Evolutionary conservation across 1,284 basidiomycete species (phyloP).

Genomic region (Marasmius tenuissimus): DNA sequence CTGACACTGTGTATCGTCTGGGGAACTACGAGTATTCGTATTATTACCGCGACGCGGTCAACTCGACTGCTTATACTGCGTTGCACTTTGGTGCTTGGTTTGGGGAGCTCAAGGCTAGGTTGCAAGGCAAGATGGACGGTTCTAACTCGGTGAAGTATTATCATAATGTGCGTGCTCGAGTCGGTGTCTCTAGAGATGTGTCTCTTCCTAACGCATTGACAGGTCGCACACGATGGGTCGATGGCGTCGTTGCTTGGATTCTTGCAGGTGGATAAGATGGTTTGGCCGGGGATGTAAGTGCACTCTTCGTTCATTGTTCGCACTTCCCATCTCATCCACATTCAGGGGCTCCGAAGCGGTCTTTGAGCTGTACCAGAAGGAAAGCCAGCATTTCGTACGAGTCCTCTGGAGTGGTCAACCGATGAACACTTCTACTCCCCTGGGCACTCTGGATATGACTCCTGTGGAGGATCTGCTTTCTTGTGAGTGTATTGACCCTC

Average conservation of each 20-base stretch:
- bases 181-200: neutral
- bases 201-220: neutral
- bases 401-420: conserved; percentile 49
- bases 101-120: conserved; percentile 38
- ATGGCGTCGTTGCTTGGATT: conserved; percentile 44
- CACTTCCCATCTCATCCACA: neutral
- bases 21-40: conserved; percentile 52
- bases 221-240: conserved; percentile 48
- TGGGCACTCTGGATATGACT: conserved; percentile 44
- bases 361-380: conserved; percentile 40
- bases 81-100: conserved; percentile 43
- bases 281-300: conserved; percentile 49
- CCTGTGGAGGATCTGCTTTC: conserved; percentile 38
- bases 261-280: conserved; percentile 45
- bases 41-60: conserved; percentile 39
- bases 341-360: conserved; percentile 41
- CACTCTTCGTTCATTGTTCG: neutral
- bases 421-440: conserved; percentile 42
- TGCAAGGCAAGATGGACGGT: conserved; percentile 34
- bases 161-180: conserved; percentile 34
- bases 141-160: conserved; percentile 37
- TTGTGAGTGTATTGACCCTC: conserved; percentile 28
- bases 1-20: conserved; percentile 42
- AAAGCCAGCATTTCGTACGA: conserved; percentile 33
- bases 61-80: conserved; percentile 38